Evolutionary conservation across 306 rosid genomes (phyloP), one percentile per base, ranked within the genome.

Genomic region (Mimosa bimucronata): DNA sequence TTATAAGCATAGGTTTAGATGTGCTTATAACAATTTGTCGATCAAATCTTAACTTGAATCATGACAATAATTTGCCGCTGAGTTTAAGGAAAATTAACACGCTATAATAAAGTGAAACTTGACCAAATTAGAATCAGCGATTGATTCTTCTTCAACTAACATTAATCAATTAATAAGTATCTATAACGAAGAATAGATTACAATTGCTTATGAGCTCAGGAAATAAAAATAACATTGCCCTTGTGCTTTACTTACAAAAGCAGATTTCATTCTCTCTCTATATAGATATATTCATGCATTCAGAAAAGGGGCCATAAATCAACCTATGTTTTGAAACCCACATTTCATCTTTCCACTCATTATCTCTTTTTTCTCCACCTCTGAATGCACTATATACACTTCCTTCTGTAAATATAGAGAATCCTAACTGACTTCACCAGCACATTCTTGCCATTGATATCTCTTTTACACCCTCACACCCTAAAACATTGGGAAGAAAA

Each of bases 381-480:
- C 65, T 58, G 65, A 55, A 25, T 58, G 65, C 65, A 23, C 28
- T 58, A 58, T 58, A 23, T 25, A 58, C 65, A 58, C 30, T 23
- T 58, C 65, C 6, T 10, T 58, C 9, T 58, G 65, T 58, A 10
- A 58, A 58, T 58, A 58, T 58, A 58, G 29, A 58, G 65, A 11
- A 23, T 4, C 30, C 65, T 58, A 58, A 58, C 31, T 58, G 65
- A 23, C 26, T 25, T 58, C 31, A 58, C 30, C 85, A 84, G 80
- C 86, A 85, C 57, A 48, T 10, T 26, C 80, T 81, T 55, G 70
- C 84, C 15, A 42, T 60, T 50, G 75, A 86, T 85, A 83, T 77
- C 75, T 81, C 76, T 81, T 69, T 74, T 66, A 48, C 42, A 50
- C 25, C 64, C 64, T 50, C 53, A 23, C n/a, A 26, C 19, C 55